These are phyloP conservation scores for Rhododendron griersonianum DNA, from an alignment of 148 eudicot species.

Conservation along the genomic window DNA sequence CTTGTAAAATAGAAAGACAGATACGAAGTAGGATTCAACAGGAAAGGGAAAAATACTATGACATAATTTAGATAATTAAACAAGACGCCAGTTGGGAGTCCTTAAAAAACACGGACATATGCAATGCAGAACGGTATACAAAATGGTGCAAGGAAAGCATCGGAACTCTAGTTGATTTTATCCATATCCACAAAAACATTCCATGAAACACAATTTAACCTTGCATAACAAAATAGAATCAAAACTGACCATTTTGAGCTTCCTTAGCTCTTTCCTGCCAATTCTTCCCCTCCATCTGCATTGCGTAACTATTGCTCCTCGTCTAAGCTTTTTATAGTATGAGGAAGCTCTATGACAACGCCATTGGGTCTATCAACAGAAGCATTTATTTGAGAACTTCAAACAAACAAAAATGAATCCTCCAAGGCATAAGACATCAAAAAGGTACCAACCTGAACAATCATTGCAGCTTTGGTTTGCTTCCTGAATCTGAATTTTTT, in stretches of 20 bases:
- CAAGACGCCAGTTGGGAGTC: background rate
- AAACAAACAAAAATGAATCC: conserved; percentile 7
- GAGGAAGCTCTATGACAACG: conserved; percentile 69
- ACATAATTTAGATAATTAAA: background rate
- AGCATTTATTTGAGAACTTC: conserved; percentile 16
- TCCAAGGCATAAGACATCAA: conserved; percentile 9
- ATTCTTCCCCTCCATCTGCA: conserved; percentile 89
- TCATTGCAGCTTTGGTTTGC: conserved; percentile 65
- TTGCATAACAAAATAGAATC: conserved; percentile 13
- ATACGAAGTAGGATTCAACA: background rate
- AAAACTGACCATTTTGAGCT: conserved; percentile 78
- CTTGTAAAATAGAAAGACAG: background rate
- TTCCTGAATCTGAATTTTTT: conserved; percentile 54
- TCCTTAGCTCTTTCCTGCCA: conserved; percentile 68
- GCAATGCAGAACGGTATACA: background rate
- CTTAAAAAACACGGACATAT: background rate
- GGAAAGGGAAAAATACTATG: background rate
- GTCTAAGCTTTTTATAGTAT: conserved; percentile 59
- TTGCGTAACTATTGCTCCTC: conserved; percentile 70
- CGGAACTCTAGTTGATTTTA: background rate
- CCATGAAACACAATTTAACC: background rate
- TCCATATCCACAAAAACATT: background rate
- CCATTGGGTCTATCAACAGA: conserved; percentile 55
- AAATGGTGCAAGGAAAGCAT: background rate
- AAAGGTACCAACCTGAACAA: conserved; percentile 58